Evolutionary conservation across 179 eudicot genomes (phyloP).

Genomic region (Amaranthus tricolor): DNA sequence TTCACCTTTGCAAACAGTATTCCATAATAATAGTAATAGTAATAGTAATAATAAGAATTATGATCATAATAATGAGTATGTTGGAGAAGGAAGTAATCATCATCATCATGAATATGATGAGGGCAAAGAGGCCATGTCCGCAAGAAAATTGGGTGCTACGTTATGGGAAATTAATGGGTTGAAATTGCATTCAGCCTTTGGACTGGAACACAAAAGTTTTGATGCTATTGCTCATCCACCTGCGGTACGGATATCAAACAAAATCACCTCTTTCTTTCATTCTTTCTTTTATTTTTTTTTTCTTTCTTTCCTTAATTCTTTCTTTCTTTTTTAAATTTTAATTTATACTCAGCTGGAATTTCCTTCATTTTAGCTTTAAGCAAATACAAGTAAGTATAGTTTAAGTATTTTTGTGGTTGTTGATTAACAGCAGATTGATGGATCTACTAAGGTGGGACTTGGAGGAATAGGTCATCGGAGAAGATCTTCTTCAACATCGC

Average conservation of each 20-base stretch:
- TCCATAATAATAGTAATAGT: not conserved
- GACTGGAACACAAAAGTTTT: conserved; percentile 15
- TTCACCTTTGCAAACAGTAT: conserved; percentile 26
- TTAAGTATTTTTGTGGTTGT: not conserved
- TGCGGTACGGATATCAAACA: not conserved
- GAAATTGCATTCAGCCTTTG: conserved; percentile 32
- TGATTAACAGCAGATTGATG: conserved; percentile 20
- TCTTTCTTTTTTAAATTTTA: no score
- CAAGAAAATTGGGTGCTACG: conserved; percentile 46
- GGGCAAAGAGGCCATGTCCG: conserved; percentile 38
- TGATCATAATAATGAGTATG: conserved; percentile 6
- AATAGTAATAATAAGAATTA: conserved; percentile 10
- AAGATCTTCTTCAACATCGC: conserved; percentile 43
- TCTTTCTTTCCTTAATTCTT: not conserved
- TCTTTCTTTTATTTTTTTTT: not conserved
- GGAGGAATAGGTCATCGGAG: conserved; percentile 31
- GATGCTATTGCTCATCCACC: conserved; percentile 28
- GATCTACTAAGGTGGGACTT: conserved; percentile 30
- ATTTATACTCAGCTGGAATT: no score
- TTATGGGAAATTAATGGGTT: conserved; percentile 50
- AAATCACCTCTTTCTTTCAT: conserved; percentile 38
- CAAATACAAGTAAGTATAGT: no score
- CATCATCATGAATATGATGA: conserved; percentile 17
- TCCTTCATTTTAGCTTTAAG: no score
- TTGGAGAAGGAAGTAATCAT: conserved; percentile 16